phyloP scores from a whole-genome alignment of 352 stramenopile genomes.

The Phytophthora lateralis region DNA sequence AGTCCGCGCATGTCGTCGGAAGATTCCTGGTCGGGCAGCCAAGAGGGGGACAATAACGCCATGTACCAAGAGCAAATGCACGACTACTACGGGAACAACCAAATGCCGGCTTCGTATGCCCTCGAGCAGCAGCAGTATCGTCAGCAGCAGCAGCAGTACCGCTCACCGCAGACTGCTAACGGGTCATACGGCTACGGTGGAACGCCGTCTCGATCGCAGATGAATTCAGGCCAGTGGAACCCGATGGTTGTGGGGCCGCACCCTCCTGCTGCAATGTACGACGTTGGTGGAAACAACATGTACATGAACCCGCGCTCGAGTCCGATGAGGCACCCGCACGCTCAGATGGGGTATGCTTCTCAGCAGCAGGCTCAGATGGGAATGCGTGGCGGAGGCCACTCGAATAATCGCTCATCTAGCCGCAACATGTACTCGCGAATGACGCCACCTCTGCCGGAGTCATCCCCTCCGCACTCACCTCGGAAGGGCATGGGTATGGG shows the following conservation, averaged over 20 bases:
- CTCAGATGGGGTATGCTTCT: slow-evolving; percentile 48
- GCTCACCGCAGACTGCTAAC: slow-evolving; percentile 29
- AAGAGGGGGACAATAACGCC: slow-evolving; percentile 40
- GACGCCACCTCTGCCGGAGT: slow-evolving; percentile 58
- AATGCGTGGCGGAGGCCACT: slow-evolving; percentile 37
- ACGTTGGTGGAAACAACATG: slow-evolving; percentile 43
- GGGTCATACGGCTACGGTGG: slow-evolving; percentile 40
- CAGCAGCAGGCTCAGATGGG: slow-evolving; percentile 37
- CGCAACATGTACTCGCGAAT: slow-evolving; percentile 61
- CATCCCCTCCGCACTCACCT: slow-evolving; percentile 66
- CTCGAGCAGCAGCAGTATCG: slow-evolving; percentile 29
- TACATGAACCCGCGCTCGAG: slow-evolving; percentile 51
- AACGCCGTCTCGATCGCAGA: slow-evolving; percentile 27
- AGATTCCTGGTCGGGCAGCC: slow-evolving; percentile 58
- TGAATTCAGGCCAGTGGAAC: slow-evolving; percentile 49
- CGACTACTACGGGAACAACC: slow-evolving; percentile 50
- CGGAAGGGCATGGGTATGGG: slow-evolving; percentile 40
- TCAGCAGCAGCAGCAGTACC: slow-evolving; percentile 34
- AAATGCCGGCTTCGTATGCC: slow-evolving; percentile 31
- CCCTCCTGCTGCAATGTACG: slow-evolving; percentile 36
- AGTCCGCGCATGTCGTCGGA: slow-evolving; percentile 54
- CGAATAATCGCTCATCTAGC: slow-evolving; percentile 29
- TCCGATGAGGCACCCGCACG: slow-evolving; percentile 38
- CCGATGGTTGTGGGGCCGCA: slow-evolving; percentile 37
- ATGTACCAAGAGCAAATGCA: slow-evolving; percentile 55